phyloP scores from a whole-genome alignment of 2,329 filamentous ascomycete species.

The Colletotrichum truncatum region DNA sequence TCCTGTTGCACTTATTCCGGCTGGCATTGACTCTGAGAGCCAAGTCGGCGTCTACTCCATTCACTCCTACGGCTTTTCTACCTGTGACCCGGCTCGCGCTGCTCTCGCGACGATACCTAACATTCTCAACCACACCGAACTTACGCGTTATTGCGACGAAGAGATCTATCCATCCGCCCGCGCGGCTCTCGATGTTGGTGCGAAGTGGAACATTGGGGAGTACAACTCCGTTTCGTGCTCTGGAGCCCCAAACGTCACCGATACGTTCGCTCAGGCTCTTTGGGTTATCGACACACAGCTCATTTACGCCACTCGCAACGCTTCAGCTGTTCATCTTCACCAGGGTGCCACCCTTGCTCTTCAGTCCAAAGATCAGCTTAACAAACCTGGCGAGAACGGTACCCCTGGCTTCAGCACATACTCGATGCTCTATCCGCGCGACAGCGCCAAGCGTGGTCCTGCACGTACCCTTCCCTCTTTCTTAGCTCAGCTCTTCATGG shows the following conservation, averaged over 20 bases:
- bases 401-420: conserved; percentile 29
- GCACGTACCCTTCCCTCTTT: conserved; percentile 26
- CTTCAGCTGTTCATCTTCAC: conserved; percentile 46
- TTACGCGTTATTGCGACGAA: conserved; percentile 25
- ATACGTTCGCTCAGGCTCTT: conserved; percentile 50
- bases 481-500: conserved; percentile 25
- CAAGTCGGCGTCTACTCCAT: conserved; percentile 31
- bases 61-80: conserved; percentile 26
- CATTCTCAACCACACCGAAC: conserved; percentile 28
- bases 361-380: conserved; percentile 28
- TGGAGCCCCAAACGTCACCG: conserved; percentile 49
- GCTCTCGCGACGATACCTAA: conserved; percentile 15
- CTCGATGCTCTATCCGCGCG: conserved; percentile 32
- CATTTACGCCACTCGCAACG: conserved; percentile 47
- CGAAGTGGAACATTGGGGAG: conserved; percentile 43
- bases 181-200: conserved; percentile 20
- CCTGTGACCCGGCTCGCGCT: conserved; percentile 14
- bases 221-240: conserved; percentile 51
- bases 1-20: conserved; percentile 30
- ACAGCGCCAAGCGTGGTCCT: conserved; percentile 25
- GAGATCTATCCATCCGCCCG: conserved; percentile 22
- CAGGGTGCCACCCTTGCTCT: conserved; percentile 31
- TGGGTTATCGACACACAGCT: conserved; percentile 49
- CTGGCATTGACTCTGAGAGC: conserved; percentile 28
- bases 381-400: conserved; percentile 19